phyloP scores from a whole-genome alignment of 2,329 filamentous ascomycete genomes.

The Fusarium paranaense region DNA sequence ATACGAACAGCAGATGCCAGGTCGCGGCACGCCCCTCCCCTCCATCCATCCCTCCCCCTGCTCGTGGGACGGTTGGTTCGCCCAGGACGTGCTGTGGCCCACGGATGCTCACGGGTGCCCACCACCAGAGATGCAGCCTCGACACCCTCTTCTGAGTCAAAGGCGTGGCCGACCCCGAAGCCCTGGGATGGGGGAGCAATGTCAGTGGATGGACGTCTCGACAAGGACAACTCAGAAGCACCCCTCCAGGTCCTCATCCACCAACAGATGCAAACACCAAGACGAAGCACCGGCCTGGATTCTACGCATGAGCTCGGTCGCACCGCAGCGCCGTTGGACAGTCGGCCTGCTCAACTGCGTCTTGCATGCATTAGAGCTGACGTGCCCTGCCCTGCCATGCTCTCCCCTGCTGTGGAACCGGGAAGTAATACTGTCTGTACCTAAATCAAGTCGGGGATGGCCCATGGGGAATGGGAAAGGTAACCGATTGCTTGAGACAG shows the following conservation, averaged over 20 bases:
- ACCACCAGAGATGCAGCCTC: conserved; percentile 29
- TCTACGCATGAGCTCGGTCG: conserved; percentile 19
- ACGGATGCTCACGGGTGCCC: not conserved
- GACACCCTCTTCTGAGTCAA: conserved; percentile 15
- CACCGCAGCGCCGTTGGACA: conserved; percentile 41
- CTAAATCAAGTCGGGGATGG: not conserved
- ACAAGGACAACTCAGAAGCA: conserved; percentile 35
- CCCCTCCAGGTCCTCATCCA: conserved; percentile 9
- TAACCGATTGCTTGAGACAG: conserved; percentile 9
- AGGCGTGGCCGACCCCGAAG: conserved; percentile 3
- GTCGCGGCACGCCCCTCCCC: conserved; percentile 24
- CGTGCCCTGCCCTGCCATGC: conserved; percentile 7
- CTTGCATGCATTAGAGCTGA: conserved; percentile 38
- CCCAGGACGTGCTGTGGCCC: not conserved
- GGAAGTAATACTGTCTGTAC: not conserved
- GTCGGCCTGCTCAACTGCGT: conserved; percentile 10
- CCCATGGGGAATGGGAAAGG: conserved; percentile 6
- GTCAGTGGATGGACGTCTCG: not conserved
- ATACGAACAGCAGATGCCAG: conserved; percentile 30
- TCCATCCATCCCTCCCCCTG: not conserved
- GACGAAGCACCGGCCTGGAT: conserved; percentile 2
- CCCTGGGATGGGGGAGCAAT: not conserved
- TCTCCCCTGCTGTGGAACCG: conserved; percentile 30
- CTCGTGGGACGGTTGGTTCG: conserved; percentile 15
- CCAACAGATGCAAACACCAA: not conserved